Evolutionary conservation across 805 yeast genomes (phyloP).

Genomic region (Tanozyma kutaoensis): DNA sequence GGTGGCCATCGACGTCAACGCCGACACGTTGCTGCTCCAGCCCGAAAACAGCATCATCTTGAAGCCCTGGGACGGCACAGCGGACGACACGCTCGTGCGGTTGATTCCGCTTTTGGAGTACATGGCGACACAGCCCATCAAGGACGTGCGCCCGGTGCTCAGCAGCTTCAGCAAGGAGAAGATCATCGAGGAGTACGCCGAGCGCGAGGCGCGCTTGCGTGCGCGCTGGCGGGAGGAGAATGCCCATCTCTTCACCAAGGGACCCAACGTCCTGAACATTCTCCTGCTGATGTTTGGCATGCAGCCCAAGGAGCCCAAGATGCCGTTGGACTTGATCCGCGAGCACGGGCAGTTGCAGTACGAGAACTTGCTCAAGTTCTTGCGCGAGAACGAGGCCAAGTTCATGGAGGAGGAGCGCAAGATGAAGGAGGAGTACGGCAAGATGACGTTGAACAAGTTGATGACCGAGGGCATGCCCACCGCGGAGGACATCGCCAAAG

Average conservation of each 20-base stretch:
- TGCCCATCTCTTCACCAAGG: conserved; percentile 17
- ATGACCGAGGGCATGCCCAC: conserved; percentile 74
- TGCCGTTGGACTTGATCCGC: conserved; percentile 82
- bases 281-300: conserved; percentile 55
- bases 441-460: conserved; percentile 70
- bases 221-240: conserved; percentile 50
- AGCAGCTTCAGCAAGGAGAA: conserved; percentile 57
- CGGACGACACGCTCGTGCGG: conserved; percentile 67
- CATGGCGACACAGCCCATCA: conserved; percentile 73
- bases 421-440: conserved; percentile 71
- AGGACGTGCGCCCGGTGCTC: conserved; percentile 84
- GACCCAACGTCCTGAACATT: conserved; percentile 34
- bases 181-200: conserved; percentile 67
- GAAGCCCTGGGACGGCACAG: conserved; percentile 75
- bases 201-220: conserved; percentile 68
- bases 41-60: conserved; percentile 90
- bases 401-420: conserved; percentile 79
- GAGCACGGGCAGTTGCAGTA: conserved; percentile 89
- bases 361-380: conserved; percentile 56
- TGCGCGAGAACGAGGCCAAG: conserved; percentile 46
- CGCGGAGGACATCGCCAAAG: conserved; percentile 47
- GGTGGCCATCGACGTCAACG: conserved; percentile 66
- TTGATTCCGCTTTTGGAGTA: conserved; percentile 91
- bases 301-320: conserved; percentile 40
- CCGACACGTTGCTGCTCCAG: conserved; percentile 62